Evolutionary conservation across 202 grass and related monocot species (phyloP).

Genomic region (Alloteropsis angusta): DNA sequence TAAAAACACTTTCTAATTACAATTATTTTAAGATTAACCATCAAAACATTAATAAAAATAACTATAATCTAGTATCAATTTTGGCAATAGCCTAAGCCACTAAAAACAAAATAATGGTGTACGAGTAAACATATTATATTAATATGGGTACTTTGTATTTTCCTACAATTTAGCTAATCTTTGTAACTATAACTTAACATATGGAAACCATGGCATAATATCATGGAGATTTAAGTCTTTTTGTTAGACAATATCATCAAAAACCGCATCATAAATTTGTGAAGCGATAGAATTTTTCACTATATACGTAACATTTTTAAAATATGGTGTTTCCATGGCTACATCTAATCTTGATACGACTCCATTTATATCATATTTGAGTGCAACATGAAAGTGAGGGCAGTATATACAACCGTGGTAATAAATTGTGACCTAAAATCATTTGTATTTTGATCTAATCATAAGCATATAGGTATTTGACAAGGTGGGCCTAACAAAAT

Average conservation of each 20-base stretch:
- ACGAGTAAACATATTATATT: not conserved
- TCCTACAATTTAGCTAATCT: not conserved
- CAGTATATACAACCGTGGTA: not conserved
- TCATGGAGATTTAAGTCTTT: not conserved
- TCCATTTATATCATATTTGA: not conserved
- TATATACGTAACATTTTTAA: not conserved
- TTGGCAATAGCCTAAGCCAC: too few species aligned
- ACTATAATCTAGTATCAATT: too few species aligned
- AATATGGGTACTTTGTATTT: not conserved
- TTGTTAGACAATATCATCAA: too few species aligned
- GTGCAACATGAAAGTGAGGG: not conserved
- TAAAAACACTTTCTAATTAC: too few species aligned
- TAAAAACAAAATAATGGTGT: too few species aligned
- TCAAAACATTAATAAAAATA: too few species aligned
- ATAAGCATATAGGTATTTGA: not conserved
- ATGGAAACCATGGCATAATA: not conserved
- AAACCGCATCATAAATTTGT: too few species aligned
- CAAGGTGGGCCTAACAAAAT: not conserved
- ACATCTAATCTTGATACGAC: not conserved
- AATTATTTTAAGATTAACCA: too few species aligned
- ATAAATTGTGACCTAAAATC: not conserved
- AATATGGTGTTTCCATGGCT: not conserved
- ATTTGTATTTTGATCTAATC: not conserved
- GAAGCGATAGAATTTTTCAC: not conserved
- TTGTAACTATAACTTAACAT: not conserved